Evolutionary conservation across 768 basidiomycete species (phyloP).

Genomic region (Lactifluus hygrophoroides): DNA sequence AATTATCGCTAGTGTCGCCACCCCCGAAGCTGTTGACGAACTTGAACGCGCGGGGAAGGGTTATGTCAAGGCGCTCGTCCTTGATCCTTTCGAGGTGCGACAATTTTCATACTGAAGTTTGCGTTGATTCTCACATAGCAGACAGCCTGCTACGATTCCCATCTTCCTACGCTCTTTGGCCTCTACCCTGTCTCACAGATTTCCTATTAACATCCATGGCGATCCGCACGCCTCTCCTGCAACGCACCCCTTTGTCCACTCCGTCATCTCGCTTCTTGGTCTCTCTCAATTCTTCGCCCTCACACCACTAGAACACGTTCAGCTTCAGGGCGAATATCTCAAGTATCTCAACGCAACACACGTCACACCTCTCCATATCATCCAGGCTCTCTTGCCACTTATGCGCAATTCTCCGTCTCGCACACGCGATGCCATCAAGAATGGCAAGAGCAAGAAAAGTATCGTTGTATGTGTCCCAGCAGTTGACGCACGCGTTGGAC

Average conservation of each 20-base stretch:
- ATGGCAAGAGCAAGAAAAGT: slow-evolving; percentile 31
- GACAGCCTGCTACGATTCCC: slow-evolving; percentile 60
- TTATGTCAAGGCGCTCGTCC: slow-evolving; percentile 71
- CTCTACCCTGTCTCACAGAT: slow-evolving; percentile 72
- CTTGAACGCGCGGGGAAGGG: slow-evolving; percentile 64
- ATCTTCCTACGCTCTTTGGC: slow-evolving; percentile 75
- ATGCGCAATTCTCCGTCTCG: slow-evolving; percentile 59
- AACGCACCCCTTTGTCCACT: slow-evolving; percentile 63
- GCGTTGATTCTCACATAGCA: background rate
- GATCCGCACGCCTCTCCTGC: slow-evolving; percentile 70
- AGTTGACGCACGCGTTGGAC: slow-evolving; percentile 59
- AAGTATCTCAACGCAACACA: slow-evolving; percentile 69
- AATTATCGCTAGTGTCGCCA: slow-evolving; percentile 71
- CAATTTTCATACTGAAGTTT: background rate
- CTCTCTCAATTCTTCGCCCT: slow-evolving; percentile 34
- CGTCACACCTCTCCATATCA: slow-evolving; percentile 64
- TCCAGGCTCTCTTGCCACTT: slow-evolving; percentile 70
- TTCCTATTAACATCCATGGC: slow-evolving; percentile 69
- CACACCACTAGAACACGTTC: slow-evolving; percentile 65
- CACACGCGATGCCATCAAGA: slow-evolving; percentile 42
- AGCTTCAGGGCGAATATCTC: slow-evolving; percentile 53
- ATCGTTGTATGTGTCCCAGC: slow-evolving; percentile 73
- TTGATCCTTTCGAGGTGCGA: slow-evolving; percentile 69
- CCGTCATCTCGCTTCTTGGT: slow-evolving; percentile 68
- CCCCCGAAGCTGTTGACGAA: slow-evolving; percentile 51